Percentiles rank a stretch among this genome's conserved stretches.
These are phyloP conservation scores for Senna siamea DNA, from an alignment of 306 rosid species.

Conservation along the genomic window DNA sequence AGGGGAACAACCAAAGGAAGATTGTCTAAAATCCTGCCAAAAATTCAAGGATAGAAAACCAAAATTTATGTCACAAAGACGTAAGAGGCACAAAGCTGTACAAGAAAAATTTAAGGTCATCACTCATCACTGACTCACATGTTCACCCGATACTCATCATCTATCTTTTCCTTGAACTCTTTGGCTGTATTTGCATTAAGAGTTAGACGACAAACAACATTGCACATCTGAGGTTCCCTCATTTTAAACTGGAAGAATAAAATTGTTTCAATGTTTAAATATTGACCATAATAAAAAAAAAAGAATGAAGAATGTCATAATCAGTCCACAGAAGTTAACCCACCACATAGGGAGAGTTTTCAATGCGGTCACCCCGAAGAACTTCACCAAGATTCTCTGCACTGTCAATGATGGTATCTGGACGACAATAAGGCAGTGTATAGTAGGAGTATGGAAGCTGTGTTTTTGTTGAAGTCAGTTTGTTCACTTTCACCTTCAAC, in stretches of 20 bases:
- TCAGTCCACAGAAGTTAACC: slow-evolving; percentile 12
- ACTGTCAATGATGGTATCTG: slow-evolving; percentile 61
- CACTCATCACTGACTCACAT: slow-evolving; percentile 49
- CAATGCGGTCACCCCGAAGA: slow-evolving; percentile 78
- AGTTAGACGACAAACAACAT: slow-evolving; percentile 45
- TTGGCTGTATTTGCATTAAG: slow-evolving; percentile 61
- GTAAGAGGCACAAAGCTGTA: slow-evolving; percentile 2
- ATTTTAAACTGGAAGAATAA: slow-evolving; percentile 60
- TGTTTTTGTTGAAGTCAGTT: slow-evolving; percentile 67
- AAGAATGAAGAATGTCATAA: slow-evolving; percentile 8
- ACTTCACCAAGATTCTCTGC: slow-evolving; percentile 85
- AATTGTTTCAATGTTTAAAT: background rate
- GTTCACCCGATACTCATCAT: slow-evolving; percentile 72
- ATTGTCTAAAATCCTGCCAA: slow-evolving; percentile 70
- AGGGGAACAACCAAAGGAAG: slow-evolving; percentile 73
- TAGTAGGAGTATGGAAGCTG: slow-evolving; percentile 75
- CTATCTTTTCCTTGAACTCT: slow-evolving; percentile 67
- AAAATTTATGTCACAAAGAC: background rate
- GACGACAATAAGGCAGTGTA: slow-evolving; percentile 67
- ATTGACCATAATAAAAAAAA: slow-evolving; percentile 6
- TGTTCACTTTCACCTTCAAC: slow-evolving; percentile 68
- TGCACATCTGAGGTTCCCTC: slow-evolving; percentile 80
- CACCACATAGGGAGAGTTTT: slow-evolving; percentile 74
- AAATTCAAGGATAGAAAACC: background rate
- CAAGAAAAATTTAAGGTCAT: slow-evolving; percentile 18